These are phyloP conservation scores for Penicillium taxi DNA, from an alignment of 495 filamentous ascomycete species.

Conservation along the genomic window DNA sequence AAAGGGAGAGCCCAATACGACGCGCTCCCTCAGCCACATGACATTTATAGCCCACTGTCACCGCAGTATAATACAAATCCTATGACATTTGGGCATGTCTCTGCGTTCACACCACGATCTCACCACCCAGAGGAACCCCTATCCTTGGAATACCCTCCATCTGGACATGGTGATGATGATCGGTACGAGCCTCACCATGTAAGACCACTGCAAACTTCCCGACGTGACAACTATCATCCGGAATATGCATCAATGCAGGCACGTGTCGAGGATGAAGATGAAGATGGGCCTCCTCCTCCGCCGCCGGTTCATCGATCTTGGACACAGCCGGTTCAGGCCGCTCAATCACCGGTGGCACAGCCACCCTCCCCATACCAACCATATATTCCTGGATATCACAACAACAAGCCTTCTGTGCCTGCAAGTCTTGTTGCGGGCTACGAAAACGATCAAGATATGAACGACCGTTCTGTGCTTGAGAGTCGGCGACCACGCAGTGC, in stretches of 20 bases:
- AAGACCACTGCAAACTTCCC: constrained; percentile 17
- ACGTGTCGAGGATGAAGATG: constrained; percentile 61
- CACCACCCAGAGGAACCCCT: constrained; percentile 7
- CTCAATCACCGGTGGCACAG: constrained; percentile 17
- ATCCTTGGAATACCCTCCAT: constrained; percentile 12
- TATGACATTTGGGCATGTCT: constrained; percentile 15
- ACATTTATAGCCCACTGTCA: constrained; percentile 12
- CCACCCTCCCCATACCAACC: constrained; percentile 25
- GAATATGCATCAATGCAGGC: constrained; percentile 55
- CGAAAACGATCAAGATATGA: constrained; percentile 53
- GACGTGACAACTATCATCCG: constrained; percentile 24
- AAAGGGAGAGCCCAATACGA: constrained; percentile 11
- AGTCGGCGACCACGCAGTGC: constrained; percentile 20
- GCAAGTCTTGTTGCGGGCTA: constrained; percentile 64
- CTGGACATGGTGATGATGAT: constrained; percentile 12
- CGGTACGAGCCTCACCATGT: constrained; percentile 19
- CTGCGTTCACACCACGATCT: constrained; percentile 11
- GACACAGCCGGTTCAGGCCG: constrained; percentile 19
- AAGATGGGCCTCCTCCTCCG: constrained; percentile 43
- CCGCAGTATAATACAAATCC: constrained; percentile 19
- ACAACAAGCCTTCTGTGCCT: constrained; percentile 45
- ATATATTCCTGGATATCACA: constrained; percentile 29
- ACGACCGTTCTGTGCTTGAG: constrained; percentile 33
- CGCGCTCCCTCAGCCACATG: constrained; percentile 5
- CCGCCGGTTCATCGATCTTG: constrained; percentile 41